Conservation (phyloP, 225 moss, liverwort and hornwort genomes). For the Marchantia paleacea region DNA sequence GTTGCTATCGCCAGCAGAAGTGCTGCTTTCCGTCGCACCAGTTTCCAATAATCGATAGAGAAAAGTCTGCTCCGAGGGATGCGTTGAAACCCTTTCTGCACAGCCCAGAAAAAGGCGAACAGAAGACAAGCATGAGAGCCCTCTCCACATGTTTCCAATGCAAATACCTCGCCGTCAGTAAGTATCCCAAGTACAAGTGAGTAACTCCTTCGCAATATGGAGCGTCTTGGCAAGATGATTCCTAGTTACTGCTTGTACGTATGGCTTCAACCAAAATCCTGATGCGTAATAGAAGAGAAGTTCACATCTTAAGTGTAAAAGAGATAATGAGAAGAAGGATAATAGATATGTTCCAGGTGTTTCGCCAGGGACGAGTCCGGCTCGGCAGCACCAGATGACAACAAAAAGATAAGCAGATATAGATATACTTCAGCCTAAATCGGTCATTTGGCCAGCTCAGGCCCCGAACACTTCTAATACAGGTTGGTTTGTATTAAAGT, state of each 20-base stretch:
- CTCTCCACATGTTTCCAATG: background rate
- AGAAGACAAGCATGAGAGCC: background rate
- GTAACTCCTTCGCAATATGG: background rate
- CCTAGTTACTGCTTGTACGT: background rate
- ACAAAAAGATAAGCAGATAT: too few relatives aligned
- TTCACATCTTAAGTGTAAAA: too few relatives aligned
- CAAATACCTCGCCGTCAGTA: background rate
- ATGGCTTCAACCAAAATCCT: background rate
- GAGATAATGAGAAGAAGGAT: too few relatives aligned
- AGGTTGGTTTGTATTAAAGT: too few relatives aligned
- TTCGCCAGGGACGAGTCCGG: too few relatives aligned
- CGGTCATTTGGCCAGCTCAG: too few relatives aligned
- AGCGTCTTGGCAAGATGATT: background rate
- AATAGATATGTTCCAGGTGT: too few relatives aligned
- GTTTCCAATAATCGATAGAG: slow-evolving; percentile 85
- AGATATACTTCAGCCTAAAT: too few relatives aligned
- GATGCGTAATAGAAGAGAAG: background rate
- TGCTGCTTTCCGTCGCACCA: slow-evolving; percentile 92
- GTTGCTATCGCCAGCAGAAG: slow-evolving; percentile 53
- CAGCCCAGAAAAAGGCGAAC: background rate
- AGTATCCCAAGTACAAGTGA: background rate
- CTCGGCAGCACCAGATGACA: too few relatives aligned
- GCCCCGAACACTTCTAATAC: too few relatives aligned
- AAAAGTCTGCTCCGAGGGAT: slow-evolving; percentile 79
- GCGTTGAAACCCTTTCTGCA: slow-evolving; percentile 62